Base-by-base conservation (phyloP, 2,329 filamentous ascomycete species). In the Teratosphaeria destructans region DNA sequence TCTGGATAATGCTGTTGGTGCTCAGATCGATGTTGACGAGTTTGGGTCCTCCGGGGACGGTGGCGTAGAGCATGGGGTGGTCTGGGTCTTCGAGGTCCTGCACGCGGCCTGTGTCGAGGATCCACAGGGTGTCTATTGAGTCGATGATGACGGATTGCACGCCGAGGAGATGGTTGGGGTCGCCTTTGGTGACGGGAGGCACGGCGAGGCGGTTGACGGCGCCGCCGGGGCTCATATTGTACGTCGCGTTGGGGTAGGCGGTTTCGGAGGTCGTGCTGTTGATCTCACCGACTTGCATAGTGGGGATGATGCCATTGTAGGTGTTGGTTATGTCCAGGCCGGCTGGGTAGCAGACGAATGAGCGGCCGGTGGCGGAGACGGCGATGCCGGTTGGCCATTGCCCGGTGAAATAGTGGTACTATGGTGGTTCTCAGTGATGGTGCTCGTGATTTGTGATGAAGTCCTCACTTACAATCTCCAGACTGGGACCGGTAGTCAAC, bases 101-200 rank as follows among this genome's bases (percentile, higher is more conserved):
- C 1, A 74, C 75, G 26, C 79, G 74, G 8, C 79, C 80, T 3
- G 79, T 82, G 62, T 82, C 80, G 7, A 82, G 74, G 57, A 82
- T 77, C 79, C 79, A 82, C 23, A 81, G 73, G 6, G 78, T 74
- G 66, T 82, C 78, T 2, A 70, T 66, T 0, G 78, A 63, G 61
- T 82, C 79, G 19, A 82, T 73, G 11, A 82, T 79, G 1, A 82
- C 78, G 47, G 74, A 78, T 65, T 82, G 80, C 0, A 80, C 78
- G 54, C 78, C 77, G 59, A 81, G 78, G 11, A 82, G 70, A 65
- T 81, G 76, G 63, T 78, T 66, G n/a, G 73, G 70, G 59, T 80
- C 76, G 63, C 79, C 79, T 35, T 74, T 78, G 35, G 74, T 75
- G 1, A 74, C 71, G 1, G 76, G 71, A 8, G 79, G 79, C 16